Conservation (phyloP, 2,329 filamentous ascomycete species). For the Claviceps fusiformis region DNA sequence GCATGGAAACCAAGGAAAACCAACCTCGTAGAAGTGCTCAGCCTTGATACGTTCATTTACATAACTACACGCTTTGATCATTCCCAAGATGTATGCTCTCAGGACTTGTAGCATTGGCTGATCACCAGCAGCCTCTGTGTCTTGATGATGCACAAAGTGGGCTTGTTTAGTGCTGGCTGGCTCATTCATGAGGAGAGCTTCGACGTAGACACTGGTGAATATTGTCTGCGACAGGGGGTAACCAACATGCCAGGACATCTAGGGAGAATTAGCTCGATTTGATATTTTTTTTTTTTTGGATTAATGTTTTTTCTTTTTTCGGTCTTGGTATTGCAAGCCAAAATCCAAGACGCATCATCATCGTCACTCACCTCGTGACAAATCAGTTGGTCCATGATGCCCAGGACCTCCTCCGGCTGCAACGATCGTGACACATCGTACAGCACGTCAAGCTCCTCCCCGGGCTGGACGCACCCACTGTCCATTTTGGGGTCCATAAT, state of each 20-base stretch:
- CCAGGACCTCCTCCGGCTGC: constrained; percentile 67
- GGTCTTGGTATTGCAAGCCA: too few species aligned
- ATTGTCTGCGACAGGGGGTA: constrained; percentile 90
- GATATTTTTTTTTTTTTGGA: neutral
- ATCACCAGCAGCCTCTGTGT: constrained; percentile 16
- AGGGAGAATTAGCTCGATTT: constrained; percentile 1
- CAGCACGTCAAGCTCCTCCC: constrained; percentile 69
- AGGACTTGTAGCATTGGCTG: constrained; percentile 50
- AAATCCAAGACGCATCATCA: neutral
- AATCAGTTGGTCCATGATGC: constrained; percentile 86
- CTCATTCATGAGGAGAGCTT: constrained; percentile 61
- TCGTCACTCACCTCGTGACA: constrained; percentile 58
- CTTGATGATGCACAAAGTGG: constrained; percentile 37
- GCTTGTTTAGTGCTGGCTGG: constrained; percentile 52
- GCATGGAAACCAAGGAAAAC: neutral
- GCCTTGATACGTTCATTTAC: constrained; percentile 64
- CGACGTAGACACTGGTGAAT: constrained; percentile 84
- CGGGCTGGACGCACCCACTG: constrained; percentile 67
- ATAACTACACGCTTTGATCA: constrained; percentile 71
- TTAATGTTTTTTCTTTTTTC: neutral
- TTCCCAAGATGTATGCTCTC: constrained; percentile 70
- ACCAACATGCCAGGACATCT: constrained; percentile 97
- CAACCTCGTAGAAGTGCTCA: constrained; percentile 85
- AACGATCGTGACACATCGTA: constrained; percentile 61
- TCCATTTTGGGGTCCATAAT: constrained; percentile 99